These are phyloP conservation scores for Wickerhamiella galacta DNA, from an alignment of 805 yeast genomes.

Conservation along the genomic window DNA sequence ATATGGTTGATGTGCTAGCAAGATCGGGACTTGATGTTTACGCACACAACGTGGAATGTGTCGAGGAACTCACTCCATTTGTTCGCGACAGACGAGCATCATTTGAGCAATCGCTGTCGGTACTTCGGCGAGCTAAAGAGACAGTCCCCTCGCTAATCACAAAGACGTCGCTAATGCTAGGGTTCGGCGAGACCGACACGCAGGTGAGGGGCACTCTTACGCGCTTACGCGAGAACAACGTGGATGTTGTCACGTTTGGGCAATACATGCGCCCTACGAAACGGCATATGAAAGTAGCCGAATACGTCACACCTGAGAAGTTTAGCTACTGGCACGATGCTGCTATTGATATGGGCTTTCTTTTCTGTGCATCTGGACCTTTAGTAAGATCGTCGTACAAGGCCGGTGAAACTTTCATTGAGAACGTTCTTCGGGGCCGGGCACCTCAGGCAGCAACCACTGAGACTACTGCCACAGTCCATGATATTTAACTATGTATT, in stretches of 20 bases:
- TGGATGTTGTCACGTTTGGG: conserved; percentile 96
- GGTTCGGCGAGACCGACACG: conserved; percentile 90
- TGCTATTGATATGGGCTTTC: conserved; percentile 77
- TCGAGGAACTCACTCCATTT: conserved; percentile 84
- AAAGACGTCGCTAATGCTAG: conserved; percentile 90
- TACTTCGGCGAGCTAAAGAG: conserved; percentile 65
- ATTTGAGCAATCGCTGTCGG: conserved; percentile 70
- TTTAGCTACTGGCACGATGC: conserved; percentile 83
- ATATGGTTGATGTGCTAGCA: conserved; percentile 67
- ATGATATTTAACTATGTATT: conserved; percentile 27
- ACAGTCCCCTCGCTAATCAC: conserved; percentile 63
- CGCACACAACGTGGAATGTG: conserved; percentile 95
- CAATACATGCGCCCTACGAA: conserved; percentile 99
- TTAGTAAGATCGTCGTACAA: conserved; percentile 90
- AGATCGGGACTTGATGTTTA: conserved; percentile 81
- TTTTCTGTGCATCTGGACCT: conserved; percentile 95
- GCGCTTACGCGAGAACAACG: conserved; percentile 57
- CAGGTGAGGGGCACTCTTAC: conserved; percentile 60
- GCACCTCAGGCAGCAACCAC: conserved; percentile 18
- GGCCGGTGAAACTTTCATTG: conserved; percentile 92
- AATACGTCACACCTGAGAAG: conserved; percentile 83
- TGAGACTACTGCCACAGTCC: conserved; percentile 30
- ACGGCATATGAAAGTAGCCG: conserved; percentile 96
- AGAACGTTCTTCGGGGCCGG: conserved; percentile 46
- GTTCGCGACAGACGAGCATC: conserved; percentile 96